phyloP scores from a whole-genome alignment of 1,139 yeast species.

The Candida neerlandica region DNA sequence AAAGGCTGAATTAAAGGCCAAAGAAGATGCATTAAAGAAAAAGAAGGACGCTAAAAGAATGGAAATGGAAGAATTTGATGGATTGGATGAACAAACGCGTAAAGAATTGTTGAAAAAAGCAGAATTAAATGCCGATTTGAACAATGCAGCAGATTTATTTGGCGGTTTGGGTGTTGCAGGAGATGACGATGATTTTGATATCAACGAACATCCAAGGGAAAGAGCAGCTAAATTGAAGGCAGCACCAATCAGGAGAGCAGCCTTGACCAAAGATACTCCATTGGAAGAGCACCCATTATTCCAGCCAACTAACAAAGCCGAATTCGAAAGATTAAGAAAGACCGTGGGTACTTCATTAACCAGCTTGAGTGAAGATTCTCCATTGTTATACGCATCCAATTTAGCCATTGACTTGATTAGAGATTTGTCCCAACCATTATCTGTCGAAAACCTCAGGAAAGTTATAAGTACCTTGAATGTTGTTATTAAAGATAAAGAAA shows the following conservation, averaged over 20 bases:
- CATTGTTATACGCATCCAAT: conserved; percentile 68
- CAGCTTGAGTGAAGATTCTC: conserved; percentile 61
- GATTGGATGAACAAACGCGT: conserved; percentile 66
- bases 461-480: conserved; percentile 85
- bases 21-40: conserved; percentile 43
- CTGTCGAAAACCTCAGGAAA: conserved; percentile 82
- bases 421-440: conserved; percentile 79
- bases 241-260: conserved; percentile 42
- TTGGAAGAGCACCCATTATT: conserved; percentile 76
- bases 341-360: conserved; percentile 69
- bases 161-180: conserved; percentile 77
- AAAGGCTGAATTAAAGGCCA: conserved; percentile 41
- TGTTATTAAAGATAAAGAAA: conserved; percentile 80
- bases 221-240: conserved; percentile 23
- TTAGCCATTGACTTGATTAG: conserved; percentile 86
- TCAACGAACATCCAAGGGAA: conserved; percentile 68
- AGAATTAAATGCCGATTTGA: conserved; percentile 81
- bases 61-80: conserved; percentile 56
- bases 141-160: conserved; percentile 89
- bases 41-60: conserved; percentile 38
- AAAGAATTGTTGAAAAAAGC: conserved; percentile 75
- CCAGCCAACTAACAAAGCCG: conserved; percentile 77
- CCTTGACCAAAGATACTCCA: conserved; percentile 66
- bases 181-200: conserved; percentile 35
- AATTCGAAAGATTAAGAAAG: conserved; percentile 82